Evolutionary conservation across 345 rosid species (phyloP).

Genomic region (Cardamine occulta): DNA sequence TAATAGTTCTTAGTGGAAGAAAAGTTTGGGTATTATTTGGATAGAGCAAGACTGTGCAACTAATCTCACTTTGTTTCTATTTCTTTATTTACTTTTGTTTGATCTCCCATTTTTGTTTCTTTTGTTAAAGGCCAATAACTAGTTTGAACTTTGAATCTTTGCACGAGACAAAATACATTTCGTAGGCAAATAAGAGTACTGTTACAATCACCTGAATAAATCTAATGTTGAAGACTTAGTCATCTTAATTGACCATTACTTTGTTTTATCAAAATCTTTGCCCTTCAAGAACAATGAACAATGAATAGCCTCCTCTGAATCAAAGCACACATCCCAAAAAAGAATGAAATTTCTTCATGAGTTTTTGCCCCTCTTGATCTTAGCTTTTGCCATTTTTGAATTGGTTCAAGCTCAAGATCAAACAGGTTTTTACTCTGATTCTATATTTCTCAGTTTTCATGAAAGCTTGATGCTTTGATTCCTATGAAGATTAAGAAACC

Average conservation of each 20-base stretch:
- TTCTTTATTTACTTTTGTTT: conserved; percentile 2
- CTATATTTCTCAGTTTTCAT: background rate
- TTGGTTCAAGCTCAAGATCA: conserved; percentile 40
- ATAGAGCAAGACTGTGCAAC: background rate
- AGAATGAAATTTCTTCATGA: conserved; percentile 18
- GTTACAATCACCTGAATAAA: conserved; percentile 32
- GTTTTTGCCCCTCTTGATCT: conserved; percentile 18
- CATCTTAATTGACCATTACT: conserved; percentile 32
- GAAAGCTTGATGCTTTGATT: background rate
- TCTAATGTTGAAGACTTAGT: conserved; percentile 22
- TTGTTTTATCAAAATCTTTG: conserved; percentile 7
- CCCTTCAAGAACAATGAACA: conserved; percentile 17
- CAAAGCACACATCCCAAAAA: background rate
- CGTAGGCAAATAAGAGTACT: conserved; percentile 14
- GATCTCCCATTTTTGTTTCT: too few relatives aligned
- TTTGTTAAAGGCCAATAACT: background rate
- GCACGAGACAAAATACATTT: conserved; percentile 16
- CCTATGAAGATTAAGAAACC: background rate
- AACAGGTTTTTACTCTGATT: conserved; percentile 33
- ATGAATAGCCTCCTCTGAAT: background rate
- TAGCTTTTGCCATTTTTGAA: conserved; percentile 11
- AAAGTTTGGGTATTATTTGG: background rate
- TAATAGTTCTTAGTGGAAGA: background rate
- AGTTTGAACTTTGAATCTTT: conserved; percentile 31
- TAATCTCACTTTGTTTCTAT: background rate